Evolutionary conservation across 2,329 filamentous ascomycete genomes (phyloP).

Genomic region (Aspergillus flavus): DNA sequence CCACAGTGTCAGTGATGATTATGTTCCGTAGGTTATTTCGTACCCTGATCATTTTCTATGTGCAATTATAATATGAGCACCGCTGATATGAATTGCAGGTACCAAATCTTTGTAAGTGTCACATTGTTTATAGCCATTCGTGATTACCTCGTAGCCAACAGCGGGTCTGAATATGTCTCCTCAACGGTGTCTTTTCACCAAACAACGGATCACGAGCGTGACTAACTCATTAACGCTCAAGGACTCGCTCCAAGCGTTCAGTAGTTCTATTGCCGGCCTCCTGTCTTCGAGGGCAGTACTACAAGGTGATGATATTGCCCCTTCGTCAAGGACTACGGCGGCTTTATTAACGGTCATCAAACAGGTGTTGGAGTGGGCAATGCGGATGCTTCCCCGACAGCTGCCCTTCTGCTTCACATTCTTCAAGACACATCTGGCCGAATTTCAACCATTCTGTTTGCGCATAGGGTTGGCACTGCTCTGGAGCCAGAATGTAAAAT

Average conservation of each 20-base stretch:
- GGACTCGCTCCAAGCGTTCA: constrained; percentile 47
- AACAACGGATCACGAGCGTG: neutral
- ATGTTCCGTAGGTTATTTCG: constrained; percentile 62
- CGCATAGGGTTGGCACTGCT: constrained; percentile 75
- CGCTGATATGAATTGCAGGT: constrained; percentile 47
- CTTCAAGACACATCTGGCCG: constrained; percentile 80
- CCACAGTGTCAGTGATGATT: constrained; percentile 81
- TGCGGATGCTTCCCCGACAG: constrained; percentile 74
- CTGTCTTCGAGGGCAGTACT: constrained; percentile 82
- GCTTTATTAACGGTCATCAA: constrained; percentile 1
- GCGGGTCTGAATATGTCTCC: neutral
- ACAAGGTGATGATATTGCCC: constrained; percentile 54
- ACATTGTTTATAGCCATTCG: neutral
- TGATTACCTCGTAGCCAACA: neutral
- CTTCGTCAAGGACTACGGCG: neutral
- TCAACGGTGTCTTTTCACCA: neutral
- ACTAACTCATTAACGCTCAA: constrained; percentile 16
- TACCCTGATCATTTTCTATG: too few relatives aligned
- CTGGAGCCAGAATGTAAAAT: constrained; percentile 90
- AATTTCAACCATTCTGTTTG: constrained; percentile 83
- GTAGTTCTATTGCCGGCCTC: constrained; percentile 52
- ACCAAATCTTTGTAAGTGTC: constrained; percentile 66
- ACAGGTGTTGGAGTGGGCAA: constrained; percentile 80
- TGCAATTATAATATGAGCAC: neutral
- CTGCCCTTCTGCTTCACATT: constrained; percentile 79